Conservation (phyloP, 1,284 basidiomycete species). For the Ustilago xerochloae region DNA sequence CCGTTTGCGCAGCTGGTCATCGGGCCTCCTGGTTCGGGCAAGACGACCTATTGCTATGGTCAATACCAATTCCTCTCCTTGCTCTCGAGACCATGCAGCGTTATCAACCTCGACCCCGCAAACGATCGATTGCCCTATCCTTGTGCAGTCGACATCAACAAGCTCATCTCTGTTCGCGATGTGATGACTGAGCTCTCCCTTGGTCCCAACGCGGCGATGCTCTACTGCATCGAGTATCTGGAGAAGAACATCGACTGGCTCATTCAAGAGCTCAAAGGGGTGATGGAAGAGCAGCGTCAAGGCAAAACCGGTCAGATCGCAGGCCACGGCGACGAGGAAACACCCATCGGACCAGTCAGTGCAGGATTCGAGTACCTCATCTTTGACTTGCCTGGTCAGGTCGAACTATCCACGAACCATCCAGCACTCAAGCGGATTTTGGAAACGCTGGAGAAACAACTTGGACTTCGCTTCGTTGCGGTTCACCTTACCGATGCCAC, state of each 20-base stretch:
- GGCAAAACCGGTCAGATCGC: conserved; percentile 34
- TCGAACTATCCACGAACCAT: conserved; percentile 96
- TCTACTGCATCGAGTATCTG: conserved; percentile 97
- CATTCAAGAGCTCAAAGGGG: conserved; percentile 73
- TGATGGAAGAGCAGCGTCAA: conserved; percentile 47
- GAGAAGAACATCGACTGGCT: conserved; percentile 97
- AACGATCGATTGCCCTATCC: conserved; percentile 91
- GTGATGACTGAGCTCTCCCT: conserved; percentile 87
- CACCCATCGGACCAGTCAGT: conserved; percentile 30
- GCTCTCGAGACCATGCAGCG: conserved; percentile 82
- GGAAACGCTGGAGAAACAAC: conserved; percentile 79
- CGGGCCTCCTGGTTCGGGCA: conserved; percentile 63
- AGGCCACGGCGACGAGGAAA: conserved; percentile 18
- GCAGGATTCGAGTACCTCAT: conserved; percentile 78
- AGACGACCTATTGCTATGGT: conserved; percentile 62
- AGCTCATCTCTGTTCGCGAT: conserved; percentile 86
- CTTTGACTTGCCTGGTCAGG: conserved; percentile 97
- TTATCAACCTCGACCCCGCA: conserved; percentile 96
- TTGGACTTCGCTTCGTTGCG: conserved; percentile 82
- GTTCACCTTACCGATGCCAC: conserved; percentile 96
- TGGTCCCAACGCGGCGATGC: conserved; percentile 95
- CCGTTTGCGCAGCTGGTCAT: conserved; percentile 59
- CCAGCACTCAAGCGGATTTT: conserved; percentile 74
- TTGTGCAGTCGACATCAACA: conserved; percentile 85
- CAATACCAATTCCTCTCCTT: conserved; percentile 79